phyloP scores from a whole-genome alignment of 306 rosid genomes.

The Biancaea sappan region DNA sequence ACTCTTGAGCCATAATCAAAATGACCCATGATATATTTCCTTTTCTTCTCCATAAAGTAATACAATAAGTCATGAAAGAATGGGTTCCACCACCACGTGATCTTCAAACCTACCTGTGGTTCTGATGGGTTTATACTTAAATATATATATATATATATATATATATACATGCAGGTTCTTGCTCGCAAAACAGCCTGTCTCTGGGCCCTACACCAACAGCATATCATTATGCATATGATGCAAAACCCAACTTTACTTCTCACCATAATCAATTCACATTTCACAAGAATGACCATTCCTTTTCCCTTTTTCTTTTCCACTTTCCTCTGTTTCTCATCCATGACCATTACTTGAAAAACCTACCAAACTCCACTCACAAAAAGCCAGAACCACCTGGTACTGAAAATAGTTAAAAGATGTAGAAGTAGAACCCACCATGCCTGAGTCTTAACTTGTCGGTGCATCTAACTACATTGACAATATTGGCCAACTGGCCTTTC shows the following conservation, averaged over 20 bases:
- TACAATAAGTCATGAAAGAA: background rate
- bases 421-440: background rate
- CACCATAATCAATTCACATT: background rate
- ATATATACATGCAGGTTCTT: conserved; percentile 7
- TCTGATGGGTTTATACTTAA: background rate
- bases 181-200: conserved; percentile 15
- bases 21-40: too few relatives aligned
- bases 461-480: background rate
- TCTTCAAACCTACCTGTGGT: background rate
- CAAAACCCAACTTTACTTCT: background rate
- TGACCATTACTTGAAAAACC: background rate
- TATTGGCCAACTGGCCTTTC: background rate
- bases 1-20: too few relatives aligned
- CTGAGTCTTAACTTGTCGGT: conserved; percentile 7
- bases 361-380: background rate
- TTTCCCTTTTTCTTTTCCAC: background rate
- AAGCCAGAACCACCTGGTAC: background rate
- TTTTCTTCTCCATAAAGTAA: background rate
- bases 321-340: background rate
- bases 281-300: background rate
- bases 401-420: background rate
- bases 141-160: too few relatives aligned
- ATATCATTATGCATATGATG: background rate
- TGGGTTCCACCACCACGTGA: conserved; percentile 35
- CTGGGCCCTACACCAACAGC: background rate